Percentiles rank a stretch among this genome's conserved stretches.
Conservation (phyloP, 805 yeast genomes). For the Starmera dryadoides region DNA sequence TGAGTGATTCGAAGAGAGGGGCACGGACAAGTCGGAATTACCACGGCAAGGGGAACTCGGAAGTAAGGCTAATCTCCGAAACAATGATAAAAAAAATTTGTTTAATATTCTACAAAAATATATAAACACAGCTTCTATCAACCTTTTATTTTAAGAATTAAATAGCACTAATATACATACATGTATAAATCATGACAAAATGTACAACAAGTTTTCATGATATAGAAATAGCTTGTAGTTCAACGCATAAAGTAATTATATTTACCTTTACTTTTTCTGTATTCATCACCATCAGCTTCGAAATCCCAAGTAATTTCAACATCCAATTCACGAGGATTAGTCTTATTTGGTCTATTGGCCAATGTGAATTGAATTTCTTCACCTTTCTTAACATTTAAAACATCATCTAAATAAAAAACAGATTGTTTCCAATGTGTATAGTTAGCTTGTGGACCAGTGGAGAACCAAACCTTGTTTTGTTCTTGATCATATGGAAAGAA, state of each 20-base stretch:
- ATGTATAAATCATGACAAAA: background rate
- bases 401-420: slow-evolving; percentile 83
- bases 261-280: slow-evolving; percentile 52
- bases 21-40: too few species aligned
- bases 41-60: too few species aligned
- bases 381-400: slow-evolving; percentile 66
- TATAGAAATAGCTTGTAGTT: too few species aligned
- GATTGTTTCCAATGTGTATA: slow-evolving; percentile 99
- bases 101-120: too few species aligned
- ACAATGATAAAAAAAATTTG: too few species aligned
- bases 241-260: slow-evolving; percentile 67
- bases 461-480: slow-evolving; percentile 60
- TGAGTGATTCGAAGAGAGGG: too few species aligned
- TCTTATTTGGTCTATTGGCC: slow-evolving; percentile 66
- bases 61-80: too few species aligned
- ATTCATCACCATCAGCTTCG: slow-evolving; percentile 33
- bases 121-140: too few species aligned
- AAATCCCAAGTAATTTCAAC: slow-evolving; percentile 52
- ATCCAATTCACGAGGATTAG: slow-evolving; percentile 87
- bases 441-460: slow-evolving; percentile 90
- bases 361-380: slow-evolving; percentile 69
- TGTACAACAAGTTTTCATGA: background rate
- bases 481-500: slow-evolving; percentile 62
- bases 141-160: background rate
- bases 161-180: background rate